Evolutionary conservation across 108 stramenopile genomes (phyloP).

Genomic region (Mayamaea pseudoterrestris): DNA sequence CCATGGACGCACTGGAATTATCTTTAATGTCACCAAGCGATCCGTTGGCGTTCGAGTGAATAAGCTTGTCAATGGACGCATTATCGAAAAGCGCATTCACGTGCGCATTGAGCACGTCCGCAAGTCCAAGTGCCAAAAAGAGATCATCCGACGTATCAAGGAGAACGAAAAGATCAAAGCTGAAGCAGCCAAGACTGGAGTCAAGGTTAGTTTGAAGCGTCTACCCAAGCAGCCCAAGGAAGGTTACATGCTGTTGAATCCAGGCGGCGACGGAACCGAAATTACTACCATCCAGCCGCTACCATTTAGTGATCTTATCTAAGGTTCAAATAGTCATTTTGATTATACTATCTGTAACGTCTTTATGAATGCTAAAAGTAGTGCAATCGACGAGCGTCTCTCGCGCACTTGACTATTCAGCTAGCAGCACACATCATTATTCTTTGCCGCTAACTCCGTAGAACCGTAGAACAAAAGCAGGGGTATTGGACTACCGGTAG

Average conservation of each 20-base stretch:
- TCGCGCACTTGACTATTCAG: no score
- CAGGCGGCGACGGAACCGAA: slow-evolving; percentile 53
- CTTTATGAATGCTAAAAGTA: no score
- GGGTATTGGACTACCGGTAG: no score
- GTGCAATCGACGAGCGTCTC: no score
- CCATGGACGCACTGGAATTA: slow-evolving; percentile 98
- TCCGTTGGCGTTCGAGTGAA: slow-evolving; percentile 96
- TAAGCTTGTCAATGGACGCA: slow-evolving; percentile 95
- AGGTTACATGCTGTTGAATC: slow-evolving; percentile 72
- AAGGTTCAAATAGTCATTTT: no score
- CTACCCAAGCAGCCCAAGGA: slow-evolving; percentile 90
- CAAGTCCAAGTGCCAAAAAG: slow-evolving; percentile 92
- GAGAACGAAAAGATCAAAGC: slow-evolving; percentile 78
- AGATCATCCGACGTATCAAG: slow-evolving; percentile 68
- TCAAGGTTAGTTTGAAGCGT: slow-evolving; percentile 86
- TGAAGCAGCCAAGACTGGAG: slow-evolving; percentile 70
- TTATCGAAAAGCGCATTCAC: slow-evolving; percentile 98
- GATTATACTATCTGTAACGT: no score
- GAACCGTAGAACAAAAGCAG: no score
- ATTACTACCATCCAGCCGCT: slow-evolving; percentile 87
- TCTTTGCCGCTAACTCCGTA: no score
- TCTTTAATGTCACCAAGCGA: slow-evolving; percentile 98
- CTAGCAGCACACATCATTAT: no score
- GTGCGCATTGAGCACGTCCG: slow-evolving; percentile 97
- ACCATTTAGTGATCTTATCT: slow-evolving; percentile 87